phyloP scores from a whole-genome alignment of 345 rosid species.

The rapeseed (Brassica napus) region DNA sequence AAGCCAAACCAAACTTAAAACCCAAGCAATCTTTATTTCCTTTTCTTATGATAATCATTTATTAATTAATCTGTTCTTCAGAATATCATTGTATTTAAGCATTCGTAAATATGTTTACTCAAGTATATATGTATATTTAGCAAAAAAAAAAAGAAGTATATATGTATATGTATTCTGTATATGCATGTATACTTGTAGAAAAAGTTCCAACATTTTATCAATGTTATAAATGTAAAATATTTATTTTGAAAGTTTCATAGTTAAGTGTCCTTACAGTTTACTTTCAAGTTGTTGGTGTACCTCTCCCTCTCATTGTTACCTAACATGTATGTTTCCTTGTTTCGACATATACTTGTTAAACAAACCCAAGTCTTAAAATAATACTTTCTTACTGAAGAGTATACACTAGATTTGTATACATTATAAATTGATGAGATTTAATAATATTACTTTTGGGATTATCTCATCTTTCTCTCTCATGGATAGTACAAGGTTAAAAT shows the following conservation, averaged over 20 bases:
- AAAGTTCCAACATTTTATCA: neutral
- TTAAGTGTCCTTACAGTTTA: constrained; percentile 14
- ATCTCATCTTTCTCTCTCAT: constrained; percentile 26
- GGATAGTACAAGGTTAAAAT: constrained; percentile 34
- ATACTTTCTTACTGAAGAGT: neutral
- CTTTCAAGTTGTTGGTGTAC: constrained; percentile 34
- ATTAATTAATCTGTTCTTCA: constrained; percentile 7
- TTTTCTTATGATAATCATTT: constrained; percentile 8
- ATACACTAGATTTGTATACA: neutral
- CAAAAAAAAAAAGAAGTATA: neutral
- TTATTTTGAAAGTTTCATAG: neutral
- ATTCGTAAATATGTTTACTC: neutral
- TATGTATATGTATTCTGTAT: neutral
- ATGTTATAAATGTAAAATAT: constrained; percentile 11
- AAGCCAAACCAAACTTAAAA: constrained; percentile 51
- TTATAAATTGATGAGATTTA: constrained; percentile 3
- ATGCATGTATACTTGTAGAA: constrained; percentile 11
- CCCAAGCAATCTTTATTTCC: constrained; percentile 56
- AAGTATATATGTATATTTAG: neutral
- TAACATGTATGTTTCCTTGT: constrained; percentile 22
- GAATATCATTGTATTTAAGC: neutral
- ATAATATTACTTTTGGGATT: neutral
- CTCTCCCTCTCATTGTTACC: constrained; percentile 23
- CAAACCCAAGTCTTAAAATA: constrained; percentile 21
- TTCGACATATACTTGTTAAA: constrained; percentile 28